Evolutionary conservation across 306 rosid species (phyloP), one percentile per base, ranked within the genome.

Genomic region (Sindora glabra): DNA sequence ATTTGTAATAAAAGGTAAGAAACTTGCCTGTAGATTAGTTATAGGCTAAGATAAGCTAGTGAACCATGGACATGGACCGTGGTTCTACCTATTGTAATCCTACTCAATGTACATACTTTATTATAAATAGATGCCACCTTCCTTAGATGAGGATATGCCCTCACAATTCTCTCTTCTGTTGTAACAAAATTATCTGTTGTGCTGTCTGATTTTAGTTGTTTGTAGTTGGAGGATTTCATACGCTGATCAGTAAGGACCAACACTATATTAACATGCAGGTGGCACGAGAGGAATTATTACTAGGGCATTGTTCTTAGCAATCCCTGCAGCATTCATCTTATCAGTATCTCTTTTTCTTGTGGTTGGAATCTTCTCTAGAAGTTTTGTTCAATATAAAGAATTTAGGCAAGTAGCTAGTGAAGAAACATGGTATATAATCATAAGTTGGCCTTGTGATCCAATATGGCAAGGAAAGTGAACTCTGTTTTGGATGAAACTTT

Each of bases 221-320:
- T 32, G 27, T 51, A 40, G 56, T 39, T 51, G 29, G 15, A 40
- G 45, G 26, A 59, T 36, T 21, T 56, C 29, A 39, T 50, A 13
- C 45, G 63, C 67, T 25, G 30, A 36, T 33, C 25, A 23, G n/a
- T n/a, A n/a, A n/a, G n/a, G n/a, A n/a, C n/a, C n/a, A n/a, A 70
- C 39, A 19, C 47, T 61, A 68, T 16, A 69, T 37, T 15, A 51
- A 61, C 53, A 55, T 52, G 74, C 80, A 85, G 94, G 94, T 23
- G 84, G 94, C 17, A 82, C 94, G 25, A 36, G 73, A 26, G 94
- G 89, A 58, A 72, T 82, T 27, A 79, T 85, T 34, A 72, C 62
- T 1, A 86, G 94, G 36, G 86, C 80, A 47, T 15, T 82, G 21
- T 52, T 85, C 59, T 76, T 74, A 6, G 81, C 84, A n/a, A 69